These are phyloP conservation scores for Acanthamoeba castellanii DNA, from an alignment of 208 protist genomes.

Conservation along the genomic window DNA sequence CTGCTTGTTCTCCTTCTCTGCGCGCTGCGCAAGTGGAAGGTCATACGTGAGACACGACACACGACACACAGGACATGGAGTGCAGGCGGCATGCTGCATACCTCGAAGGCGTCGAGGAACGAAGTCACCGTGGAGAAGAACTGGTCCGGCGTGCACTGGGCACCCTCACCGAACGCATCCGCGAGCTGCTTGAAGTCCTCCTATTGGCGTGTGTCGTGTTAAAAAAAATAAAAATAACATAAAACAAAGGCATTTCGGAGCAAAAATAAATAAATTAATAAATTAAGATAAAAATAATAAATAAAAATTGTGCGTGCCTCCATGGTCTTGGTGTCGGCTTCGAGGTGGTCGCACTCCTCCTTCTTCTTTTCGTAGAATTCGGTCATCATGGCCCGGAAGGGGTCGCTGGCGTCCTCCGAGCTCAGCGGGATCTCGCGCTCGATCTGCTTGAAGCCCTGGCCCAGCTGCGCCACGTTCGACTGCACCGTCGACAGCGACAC, in stretches of 20 bases:
- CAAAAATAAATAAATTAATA: no score
- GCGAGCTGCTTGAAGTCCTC: conserved; percentile 42
- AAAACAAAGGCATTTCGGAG: no score
- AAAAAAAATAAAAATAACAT: not conserved
- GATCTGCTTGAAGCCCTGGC: not conserved
- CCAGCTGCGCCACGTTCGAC: not conserved
- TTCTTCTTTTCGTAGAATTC: not conserved
- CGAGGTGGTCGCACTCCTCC: not conserved
- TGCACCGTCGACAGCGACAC: not conserved
- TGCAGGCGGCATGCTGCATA: not conserved
- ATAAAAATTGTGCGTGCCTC: not conserved
- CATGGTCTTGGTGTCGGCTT: conserved; percentile 35
- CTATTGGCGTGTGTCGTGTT: not conserved
- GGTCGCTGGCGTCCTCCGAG: not conserved
- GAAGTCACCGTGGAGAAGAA: not conserved
- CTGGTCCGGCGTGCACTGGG: conserved; percentile 15
- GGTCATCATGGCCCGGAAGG: not conserved
- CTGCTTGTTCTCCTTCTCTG: conserved; percentile 4
- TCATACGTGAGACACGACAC: no score
- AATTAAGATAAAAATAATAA: no score
- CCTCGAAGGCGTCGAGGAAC: not conserved
- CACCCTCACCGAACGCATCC: not conserved
- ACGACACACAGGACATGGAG: no score
- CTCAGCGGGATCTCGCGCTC: conserved; percentile 1
- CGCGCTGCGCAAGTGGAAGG: not conserved